Base-by-base conservation (phyloP, 2,329 filamentous ascomycete species). In the Juglanconis sp. region DNA sequence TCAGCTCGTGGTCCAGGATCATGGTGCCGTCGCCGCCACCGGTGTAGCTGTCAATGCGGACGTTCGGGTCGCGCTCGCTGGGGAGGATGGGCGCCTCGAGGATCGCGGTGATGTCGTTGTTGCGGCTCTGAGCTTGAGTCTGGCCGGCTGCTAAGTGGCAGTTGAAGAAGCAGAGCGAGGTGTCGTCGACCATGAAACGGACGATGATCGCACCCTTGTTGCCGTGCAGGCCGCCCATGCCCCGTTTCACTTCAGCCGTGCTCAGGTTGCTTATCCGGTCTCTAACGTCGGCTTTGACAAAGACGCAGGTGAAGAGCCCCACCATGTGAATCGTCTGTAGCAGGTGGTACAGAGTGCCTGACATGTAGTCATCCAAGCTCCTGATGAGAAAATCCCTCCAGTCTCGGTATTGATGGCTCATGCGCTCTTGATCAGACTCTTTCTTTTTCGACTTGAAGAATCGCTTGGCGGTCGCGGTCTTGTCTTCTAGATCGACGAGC, bases 1-100 rank as follows among this genome's bases (percentile, higher is more conserved):
- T 97, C n/a, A 99, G 89, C 75, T 99, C 95, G 70, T 99, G 95
- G 70, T 99, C 95, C 60, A 98, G 81, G 61, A 99, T 91, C 88
- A 97, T 92, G 46, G 87, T 88, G 6, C 95, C 95, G 71, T 99
- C 95, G 49, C 95, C 95, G n/a, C 95, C 95, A 32, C 92, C 91
- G 6, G 92, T 84, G 70, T 89, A 99, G 64, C 86, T 89, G 72
- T 96, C 91, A 42, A 90, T 81, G 6, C 92, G 85, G 4, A 84
- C 79, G 4, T 78, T 81, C 0, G 86, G 77, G 65, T 93, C 90
- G 48, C 81, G 81, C 71, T 95, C 90, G 0, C 81, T 74, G 0
- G 91, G 89, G n/a, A 99, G 80, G 5, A 90, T 80, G 24, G 84
- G 81, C 3, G 88, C 82, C 72, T 98, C 94, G 34, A 99, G 84